These are phyloP conservation scores for Beauveria sp. DNA, from an alignment of 2,329 filamentous ascomycete genomes.

Conservation along the genomic window DNA sequence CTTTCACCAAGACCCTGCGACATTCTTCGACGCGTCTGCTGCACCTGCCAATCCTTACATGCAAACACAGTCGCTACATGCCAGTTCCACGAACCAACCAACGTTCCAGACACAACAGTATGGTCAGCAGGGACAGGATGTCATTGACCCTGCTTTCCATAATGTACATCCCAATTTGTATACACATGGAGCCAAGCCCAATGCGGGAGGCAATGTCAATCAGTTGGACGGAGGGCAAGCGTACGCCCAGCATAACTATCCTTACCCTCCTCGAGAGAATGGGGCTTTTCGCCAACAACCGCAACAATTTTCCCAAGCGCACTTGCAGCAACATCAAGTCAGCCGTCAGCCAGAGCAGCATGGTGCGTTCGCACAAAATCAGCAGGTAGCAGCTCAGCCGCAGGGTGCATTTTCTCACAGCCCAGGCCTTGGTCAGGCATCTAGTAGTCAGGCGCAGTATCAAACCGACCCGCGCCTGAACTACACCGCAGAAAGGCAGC, in stretches of 20 bases:
- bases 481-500: constrained; percentile 8
- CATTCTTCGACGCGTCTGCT: constrained; percentile 26
- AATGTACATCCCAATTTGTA: constrained; percentile 31
- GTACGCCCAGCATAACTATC: constrained; percentile 26
- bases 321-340: constrained; percentile 16
- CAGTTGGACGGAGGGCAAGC: constrained; percentile 26
- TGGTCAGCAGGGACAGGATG: constrained; percentile 26
- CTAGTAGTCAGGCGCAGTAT: constrained; percentile 20
- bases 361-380: constrained; percentile 16
- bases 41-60: constrained; percentile 27
- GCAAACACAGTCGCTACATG: constrained; percentile 20
- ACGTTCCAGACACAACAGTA: constrained; percentile 28
- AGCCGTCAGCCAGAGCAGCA: constrained; percentile 12
- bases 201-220: constrained; percentile 21
- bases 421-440: constrained; percentile 20
- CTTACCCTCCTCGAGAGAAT: constrained; percentile 25
- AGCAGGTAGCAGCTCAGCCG: constrained; percentile 15
- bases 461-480: constrained; percentile 10
- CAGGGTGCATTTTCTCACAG: neutral
- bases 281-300: constrained; percentile 22
- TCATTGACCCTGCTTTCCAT: constrained; percentile 29
- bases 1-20: constrained; percentile 23
- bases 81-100: constrained; percentile 21
- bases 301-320: constrained; percentile 9
- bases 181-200: constrained; percentile 26